phyloP scores from a whole-genome alignment of 2,329 filamentous ascomycete genomes.

The Xylaria sp. region DNA sequence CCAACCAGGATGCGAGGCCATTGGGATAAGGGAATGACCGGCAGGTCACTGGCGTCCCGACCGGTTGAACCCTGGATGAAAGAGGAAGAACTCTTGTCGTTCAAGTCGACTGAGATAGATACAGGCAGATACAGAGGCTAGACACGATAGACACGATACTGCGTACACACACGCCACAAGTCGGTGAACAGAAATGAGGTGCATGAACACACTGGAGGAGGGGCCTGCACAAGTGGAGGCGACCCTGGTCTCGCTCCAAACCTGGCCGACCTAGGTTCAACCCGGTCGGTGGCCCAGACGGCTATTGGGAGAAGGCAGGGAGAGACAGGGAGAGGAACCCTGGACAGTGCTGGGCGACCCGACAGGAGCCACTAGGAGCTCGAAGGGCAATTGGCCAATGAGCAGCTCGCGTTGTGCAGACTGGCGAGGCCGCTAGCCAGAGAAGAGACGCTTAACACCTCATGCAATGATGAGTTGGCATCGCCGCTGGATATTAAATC shows the following conservation, averaged over 20 bases:
- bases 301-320: conserved; percentile 40
- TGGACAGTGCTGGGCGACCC: conserved; percentile 43
- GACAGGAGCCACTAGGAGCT: conserved; percentile 50
- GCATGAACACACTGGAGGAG: conserved; percentile 57
- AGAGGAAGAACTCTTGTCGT: conserved; percentile 7
- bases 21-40: conserved; percentile 31
- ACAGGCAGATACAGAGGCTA: conserved; percentile 8
- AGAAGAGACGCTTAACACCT: conserved; percentile 59
- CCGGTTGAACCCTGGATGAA: conserved; percentile 16
- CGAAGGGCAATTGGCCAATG: conserved; percentile 47
- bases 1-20: conserved; percentile 27
- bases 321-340: conserved; percentile 34
- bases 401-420: conserved; percentile 41
- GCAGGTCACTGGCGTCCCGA: conserved; percentile 23
- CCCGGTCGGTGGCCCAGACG: conserved; percentile 47
- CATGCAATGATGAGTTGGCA: conserved; percentile 85
- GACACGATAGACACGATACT: not conserved
- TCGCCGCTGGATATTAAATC: conserved; percentile 69
- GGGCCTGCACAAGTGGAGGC: conserved; percentile 37
- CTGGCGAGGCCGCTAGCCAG: conserved; percentile 57
- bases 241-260: conserved; percentile 44
- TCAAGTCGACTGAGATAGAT: conserved; percentile 2
- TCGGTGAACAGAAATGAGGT: conserved; percentile 59
- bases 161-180: conserved; percentile 45
- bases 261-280: conserved; percentile 39